A percentile compares a stretch with the other conserved stretches of the same genome.
These are phyloP conservation scores for Xylaria hypoxylon DNA, from an alignment of 2,329 filamentous ascomycete genomes.

Conservation along the genomic window DNA sequence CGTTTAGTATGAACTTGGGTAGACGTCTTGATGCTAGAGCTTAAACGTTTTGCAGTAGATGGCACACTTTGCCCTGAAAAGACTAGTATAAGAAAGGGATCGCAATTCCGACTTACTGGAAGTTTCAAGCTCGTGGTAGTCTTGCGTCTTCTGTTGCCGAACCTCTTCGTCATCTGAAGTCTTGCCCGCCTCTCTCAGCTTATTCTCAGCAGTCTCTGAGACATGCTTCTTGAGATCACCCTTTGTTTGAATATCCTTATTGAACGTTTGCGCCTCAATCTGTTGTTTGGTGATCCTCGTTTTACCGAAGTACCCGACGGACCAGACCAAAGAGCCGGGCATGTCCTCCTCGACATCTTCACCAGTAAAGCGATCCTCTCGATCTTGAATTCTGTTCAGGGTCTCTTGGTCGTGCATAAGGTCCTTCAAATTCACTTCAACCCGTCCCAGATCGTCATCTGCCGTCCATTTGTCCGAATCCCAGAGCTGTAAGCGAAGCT, in stretches of 20 bases:
- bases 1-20: background rate
- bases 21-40: background rate
- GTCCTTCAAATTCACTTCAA: conserved; percentile 74
- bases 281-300: conserved; percentile 71
- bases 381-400: conserved; percentile 70
- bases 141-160: conserved; percentile 75
- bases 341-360: conserved; percentile 74
- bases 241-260: conserved; percentile 66
- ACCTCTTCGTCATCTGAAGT: conserved; percentile 70
- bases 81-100: background rate
- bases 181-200: conserved; percentile 72
- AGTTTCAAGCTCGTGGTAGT: conserved; percentile 70
- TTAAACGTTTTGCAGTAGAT: background rate
- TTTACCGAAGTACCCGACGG: conserved; percentile 78
- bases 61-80: background rate
- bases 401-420: conserved; percentile 71
- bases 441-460: conserved; percentile 79
- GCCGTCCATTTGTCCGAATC: conserved; percentile 79
- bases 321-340: conserved; percentile 77
- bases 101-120: conserved; percentile 51
- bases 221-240: conserved; percentile 71
- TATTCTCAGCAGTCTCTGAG: conserved; percentile 64
- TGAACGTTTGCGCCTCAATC: conserved; percentile 69
- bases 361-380: conserved; percentile 73
- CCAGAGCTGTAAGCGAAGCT: conserved; percentile 77